These are phyloP conservation scores for Suillus clintonianus DNA, from an alignment of 768 basidiomycete species.

Conservation along the genomic window DNA sequence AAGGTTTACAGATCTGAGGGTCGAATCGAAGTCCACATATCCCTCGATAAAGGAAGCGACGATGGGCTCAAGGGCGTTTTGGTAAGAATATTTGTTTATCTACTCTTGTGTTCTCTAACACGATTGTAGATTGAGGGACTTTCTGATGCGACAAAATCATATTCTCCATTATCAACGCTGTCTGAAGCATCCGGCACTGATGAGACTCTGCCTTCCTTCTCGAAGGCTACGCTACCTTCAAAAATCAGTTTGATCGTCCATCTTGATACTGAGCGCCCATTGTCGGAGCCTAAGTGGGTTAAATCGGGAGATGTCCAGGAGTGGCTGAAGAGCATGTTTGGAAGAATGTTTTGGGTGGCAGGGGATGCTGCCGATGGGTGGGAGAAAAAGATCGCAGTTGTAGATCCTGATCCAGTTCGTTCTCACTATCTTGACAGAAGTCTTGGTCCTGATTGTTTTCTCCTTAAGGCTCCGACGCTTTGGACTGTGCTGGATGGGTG, in stretches of 20 bases:
- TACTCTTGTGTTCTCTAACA: conserved; percentile 12
- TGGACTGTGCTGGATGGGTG: conserved; percentile 89
- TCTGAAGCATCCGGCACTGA: conserved; percentile 48
- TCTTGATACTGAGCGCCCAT: conserved; percentile 83
- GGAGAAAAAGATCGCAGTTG: conserved; percentile 90
- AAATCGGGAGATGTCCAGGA: conserved; percentile 93
- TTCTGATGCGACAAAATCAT: conserved; percentile 71
- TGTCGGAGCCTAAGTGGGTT: conserved; percentile 97
- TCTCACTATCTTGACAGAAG: conserved; percentile 3
- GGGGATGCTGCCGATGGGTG: conserved; percentile 87
- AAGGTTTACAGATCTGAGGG: conserved; percentile 82
- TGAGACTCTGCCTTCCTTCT: conserved; percentile 73
- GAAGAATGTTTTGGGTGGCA: conserved; percentile 83
- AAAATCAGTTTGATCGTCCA: conserved; percentile 70
- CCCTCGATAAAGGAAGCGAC: conserved; percentile 55
- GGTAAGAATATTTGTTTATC: conserved; percentile 44
- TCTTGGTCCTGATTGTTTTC: conserved; percentile 2
- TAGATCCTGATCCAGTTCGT: conserved; percentile 93
- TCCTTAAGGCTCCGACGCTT: conserved; percentile 81
- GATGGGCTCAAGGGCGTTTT: conserved; percentile 71
- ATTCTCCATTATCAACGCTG: conserved; percentile 56
- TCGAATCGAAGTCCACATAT: conserved; percentile 79
- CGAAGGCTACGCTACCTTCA: conserved; percentile 50
- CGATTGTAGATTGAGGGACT: conserved; percentile 69
- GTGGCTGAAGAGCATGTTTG: conserved; percentile 89